Conservation (phyloP, 2,329 filamentous ascomycete genomes). For the Lithohypha guttulata region DNA sequence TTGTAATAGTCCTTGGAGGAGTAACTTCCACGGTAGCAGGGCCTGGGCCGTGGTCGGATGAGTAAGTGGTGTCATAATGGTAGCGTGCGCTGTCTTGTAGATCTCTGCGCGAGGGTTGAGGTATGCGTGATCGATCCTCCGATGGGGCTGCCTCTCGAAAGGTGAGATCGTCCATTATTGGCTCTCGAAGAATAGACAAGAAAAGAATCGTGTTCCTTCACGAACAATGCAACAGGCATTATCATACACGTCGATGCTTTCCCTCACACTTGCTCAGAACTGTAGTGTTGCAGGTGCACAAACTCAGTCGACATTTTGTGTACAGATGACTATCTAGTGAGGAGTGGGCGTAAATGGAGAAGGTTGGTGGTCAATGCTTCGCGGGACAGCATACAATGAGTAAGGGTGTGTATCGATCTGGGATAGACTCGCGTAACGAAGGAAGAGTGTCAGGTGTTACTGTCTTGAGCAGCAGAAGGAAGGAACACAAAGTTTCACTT, state of each 20-base stretch:
- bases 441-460: not conserved
- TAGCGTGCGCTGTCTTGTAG: not conserved
- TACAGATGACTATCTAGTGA: too few species aligned
- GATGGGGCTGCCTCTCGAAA: slow-evolving; percentile 13
- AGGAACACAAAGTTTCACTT: too few species aligned
- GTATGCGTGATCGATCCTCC: slow-evolving; percentile 15
- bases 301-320: too few species aligned
- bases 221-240: too few species aligned
- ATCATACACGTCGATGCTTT: too few species aligned
- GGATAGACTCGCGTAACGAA: not conserved
- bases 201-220: too few species aligned
- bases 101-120: slow-evolving; percentile 15
- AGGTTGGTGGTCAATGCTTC: not conserved
- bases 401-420: not conserved
- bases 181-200: too few species aligned
- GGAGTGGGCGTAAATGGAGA: too few species aligned
- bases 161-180: too few species aligned
- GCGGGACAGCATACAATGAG: not conserved
- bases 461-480: too few species aligned
- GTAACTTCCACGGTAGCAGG: slow-evolving; percentile 6
- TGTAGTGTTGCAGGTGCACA: too few species aligned
- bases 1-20: not conserved
- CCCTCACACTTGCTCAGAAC: too few species aligned
- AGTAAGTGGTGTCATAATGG: slow-evolving; percentile 3
- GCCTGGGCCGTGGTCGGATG: slow-evolving; percentile 8